Base-by-base conservation (phyloP, 2,329 filamentous ascomycete species). In the Cadophora sp. region DNA sequence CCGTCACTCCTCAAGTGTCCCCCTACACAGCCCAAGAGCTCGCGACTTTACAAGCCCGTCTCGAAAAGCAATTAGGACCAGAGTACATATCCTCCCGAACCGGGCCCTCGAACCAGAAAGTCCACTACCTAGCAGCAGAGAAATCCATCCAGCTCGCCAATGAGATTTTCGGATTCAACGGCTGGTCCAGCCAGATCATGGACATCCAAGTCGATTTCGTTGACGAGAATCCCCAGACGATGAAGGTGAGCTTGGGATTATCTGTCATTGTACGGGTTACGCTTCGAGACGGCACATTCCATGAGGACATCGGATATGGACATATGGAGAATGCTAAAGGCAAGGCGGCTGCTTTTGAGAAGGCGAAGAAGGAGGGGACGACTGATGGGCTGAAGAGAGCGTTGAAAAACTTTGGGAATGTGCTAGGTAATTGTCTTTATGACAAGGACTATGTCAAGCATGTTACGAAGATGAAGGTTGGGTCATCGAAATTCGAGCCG, bases 371-470 rank as follows among this genome's bases (percentile, higher is more conserved):
- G 79, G 94, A 98, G 82, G 97, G 93, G 8, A 97, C 94, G 2
- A 98, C 97, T 11, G 96, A 99, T 81, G 96, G 90, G 1, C 79
- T 99, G 77, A 99, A 99, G 81, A 87, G 96, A 73, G 89, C 96
- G 1, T 79, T 99, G 76, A 87, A 95, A 68, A 97, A 90, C 71
- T 99, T 99, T 80, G 96, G 96, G 68, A 98, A 98, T 75, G 91
- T 98, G 19, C 84, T 99, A 65, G 96, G 96, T n/a, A 99, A 98
- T 78, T 99, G 96, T 83, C 90, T 99, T 68, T 98, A 99, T 80
- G 96, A 99, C 82, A 97, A 97, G 80, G 90, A 95, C 69, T 99
- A 97, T 78, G 84, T 99, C 66, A 86, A 89, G 63, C 94, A 93
- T 78, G 92, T 98, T n/a, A 92, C 90, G 62, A 97, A 93, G 81